These are phyloP conservation scores for Trichoderma cornu-damae DNA, from an alignment of 2,329 filamentous ascomycete species.

Conservation along the genomic window DNA sequence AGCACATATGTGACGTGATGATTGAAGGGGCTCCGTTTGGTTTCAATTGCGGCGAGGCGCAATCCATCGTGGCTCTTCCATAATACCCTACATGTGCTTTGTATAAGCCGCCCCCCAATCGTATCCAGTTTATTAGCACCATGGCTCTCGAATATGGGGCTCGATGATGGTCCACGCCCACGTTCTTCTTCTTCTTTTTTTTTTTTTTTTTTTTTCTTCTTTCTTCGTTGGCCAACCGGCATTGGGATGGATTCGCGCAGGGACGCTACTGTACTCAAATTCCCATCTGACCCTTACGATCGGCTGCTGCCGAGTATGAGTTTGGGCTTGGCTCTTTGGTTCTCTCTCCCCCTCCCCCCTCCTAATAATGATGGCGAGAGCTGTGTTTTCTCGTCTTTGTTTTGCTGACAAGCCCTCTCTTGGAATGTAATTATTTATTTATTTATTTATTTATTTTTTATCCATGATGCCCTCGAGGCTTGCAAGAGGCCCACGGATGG, in stretches of 20 bases:
- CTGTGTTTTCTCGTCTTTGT: background rate
- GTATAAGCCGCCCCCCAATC: background rate
- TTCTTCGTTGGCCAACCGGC: slow-evolving; percentile 7
- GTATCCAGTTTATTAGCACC: slow-evolving; percentile 15
- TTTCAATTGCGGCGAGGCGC: background rate
- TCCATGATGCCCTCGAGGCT: too few relatives aligned
- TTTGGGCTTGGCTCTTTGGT: too few relatives aligned
- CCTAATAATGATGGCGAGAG: background rate
- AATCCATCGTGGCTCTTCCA: background rate
- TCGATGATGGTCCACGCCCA: background rate
- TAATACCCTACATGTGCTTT: too few relatives aligned
- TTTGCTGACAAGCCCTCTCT: too few relatives aligned
- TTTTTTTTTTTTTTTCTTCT: background rate
- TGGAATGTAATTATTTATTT: too few relatives aligned
- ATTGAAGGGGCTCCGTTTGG: background rate
- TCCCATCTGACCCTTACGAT: background rate
- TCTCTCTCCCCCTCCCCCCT: too few relatives aligned
- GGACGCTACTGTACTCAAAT: background rate
- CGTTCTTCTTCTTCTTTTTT: background rate
- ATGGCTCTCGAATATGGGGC: background rate
- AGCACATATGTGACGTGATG: background rate
- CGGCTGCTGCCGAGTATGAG: slow-evolving; percentile 2
- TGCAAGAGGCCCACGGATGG: too few relatives aligned
- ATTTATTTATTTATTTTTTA: too few relatives aligned
- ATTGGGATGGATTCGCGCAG: background rate